Percentiles rank a stretch among this genome's conserved stretches.
Evolutionary conservation across 139 green algal species (phyloP).

Genomic region (Yamagishiella unicocca): DNA sequence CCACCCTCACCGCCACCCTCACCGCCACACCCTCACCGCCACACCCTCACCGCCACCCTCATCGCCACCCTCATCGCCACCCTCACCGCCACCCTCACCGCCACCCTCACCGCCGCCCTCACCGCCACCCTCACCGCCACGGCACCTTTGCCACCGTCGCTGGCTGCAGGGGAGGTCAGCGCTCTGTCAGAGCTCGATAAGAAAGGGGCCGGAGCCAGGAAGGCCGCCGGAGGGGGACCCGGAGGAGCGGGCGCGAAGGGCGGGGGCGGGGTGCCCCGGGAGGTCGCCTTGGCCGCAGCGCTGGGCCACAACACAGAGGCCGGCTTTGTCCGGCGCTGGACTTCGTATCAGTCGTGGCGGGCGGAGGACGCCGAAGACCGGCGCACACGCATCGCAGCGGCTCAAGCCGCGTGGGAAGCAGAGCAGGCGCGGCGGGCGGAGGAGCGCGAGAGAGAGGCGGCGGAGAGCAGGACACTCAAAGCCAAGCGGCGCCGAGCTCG

Average conservation of each 20-base stretch:
- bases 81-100: too few species aligned
- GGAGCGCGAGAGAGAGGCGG: background rate
- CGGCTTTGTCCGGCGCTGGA: conserved; percentile 53
- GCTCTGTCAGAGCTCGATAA: background rate
- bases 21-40: too few species aligned
- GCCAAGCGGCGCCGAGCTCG: conserved; percentile 43
- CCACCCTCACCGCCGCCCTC: too few species aligned
- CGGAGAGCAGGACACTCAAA: conserved; percentile 51
- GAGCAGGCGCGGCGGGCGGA: background rate
- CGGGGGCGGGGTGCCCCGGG: background rate
- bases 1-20: too few species aligned
- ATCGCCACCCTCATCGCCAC: too few species aligned
- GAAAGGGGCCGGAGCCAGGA: conserved; percentile 14
- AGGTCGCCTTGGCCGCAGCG: background rate
- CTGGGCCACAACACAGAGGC: conserved; percentile 65
- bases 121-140: background rate
- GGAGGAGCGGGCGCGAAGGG: conserved; percentile 1
- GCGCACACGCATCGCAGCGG: conserved; percentile 28
- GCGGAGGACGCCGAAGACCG: conserved; percentile 59
- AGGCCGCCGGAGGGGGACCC: background rate
- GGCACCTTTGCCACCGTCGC: background rate
- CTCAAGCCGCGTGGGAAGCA: conserved; percentile 27
- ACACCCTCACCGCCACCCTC: too few species aligned
- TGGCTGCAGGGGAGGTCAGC: background rate
- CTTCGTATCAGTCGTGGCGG: conserved; percentile 37